phyloP scores from a whole-genome alignment of 306 rosid species.

The Cicer cuneatum region DNA sequence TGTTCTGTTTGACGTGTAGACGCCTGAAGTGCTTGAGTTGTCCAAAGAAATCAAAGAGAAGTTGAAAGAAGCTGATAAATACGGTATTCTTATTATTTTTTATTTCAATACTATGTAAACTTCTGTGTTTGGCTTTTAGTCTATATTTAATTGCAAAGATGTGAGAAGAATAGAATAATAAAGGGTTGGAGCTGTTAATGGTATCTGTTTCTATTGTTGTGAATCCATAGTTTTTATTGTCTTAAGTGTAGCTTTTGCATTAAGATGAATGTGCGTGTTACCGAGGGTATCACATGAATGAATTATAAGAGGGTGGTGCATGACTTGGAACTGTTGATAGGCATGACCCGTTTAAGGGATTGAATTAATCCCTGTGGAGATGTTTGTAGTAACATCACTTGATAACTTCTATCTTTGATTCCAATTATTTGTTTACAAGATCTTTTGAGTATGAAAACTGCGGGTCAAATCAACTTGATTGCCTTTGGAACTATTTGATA shows the following conservation, averaged over 20 bases:
- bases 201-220: not conserved
- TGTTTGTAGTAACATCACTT: slow-evolving; percentile 14
- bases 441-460: not conserved
- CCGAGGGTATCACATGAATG: not conserved
- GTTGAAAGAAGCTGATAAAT: slow-evolving; percentile 89
- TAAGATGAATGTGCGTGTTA: slow-evolving; percentile 12
- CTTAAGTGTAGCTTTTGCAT: slow-evolving; percentile 24
- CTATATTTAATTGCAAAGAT: not conserved
- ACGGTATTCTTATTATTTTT: slow-evolving; percentile 57
- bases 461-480: not conserved
- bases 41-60: slow-evolving; percentile 85
- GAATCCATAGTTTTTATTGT: not conserved
- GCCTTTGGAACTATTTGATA: slow-evolving; percentile 1
- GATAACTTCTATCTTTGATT: not conserved
- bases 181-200: not conserved
- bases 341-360: slow-evolving; percentile 17
- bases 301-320: not conserved
- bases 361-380: not conserved
- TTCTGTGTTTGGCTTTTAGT: not conserved
- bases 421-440: slow-evolving; percentile 16
- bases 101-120: not conserved
- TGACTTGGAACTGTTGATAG: not conserved
- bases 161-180: not conserved
- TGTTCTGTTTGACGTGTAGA: slow-evolving; percentile 59
- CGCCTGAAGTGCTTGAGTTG: slow-evolving; percentile 78